Evolutionary conservation across 371 early-diverging fungal genomes (phyloP), one percentile per base, ranked within the genome.

Genomic region (Thermomucor indicae-seudaticae): DNA sequence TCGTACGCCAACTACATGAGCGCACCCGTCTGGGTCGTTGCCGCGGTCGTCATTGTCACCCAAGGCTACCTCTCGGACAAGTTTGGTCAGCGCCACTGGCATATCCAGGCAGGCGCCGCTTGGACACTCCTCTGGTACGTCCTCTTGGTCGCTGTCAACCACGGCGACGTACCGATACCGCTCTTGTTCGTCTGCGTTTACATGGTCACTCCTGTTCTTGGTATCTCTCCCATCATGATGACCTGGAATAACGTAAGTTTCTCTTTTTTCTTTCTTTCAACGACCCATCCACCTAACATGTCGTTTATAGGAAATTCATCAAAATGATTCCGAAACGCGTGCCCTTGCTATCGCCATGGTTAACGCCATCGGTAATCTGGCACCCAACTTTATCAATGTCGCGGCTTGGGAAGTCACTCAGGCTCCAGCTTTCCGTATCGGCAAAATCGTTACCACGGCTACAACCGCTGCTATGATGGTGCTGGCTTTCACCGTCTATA

Each of bases 61-160:
- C 70, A 72, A 60, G 73, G 73, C 23, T 66, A 53, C 19, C 37
- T 72, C 6, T 72, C 70, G 17, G 73, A 72, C 24, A 51, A 51
- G 17, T 61, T 43, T 10, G 56, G 65, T 7, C 30, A 58, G n/a
- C 70, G 73, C 49, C 58, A 62, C 14, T 69, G 58, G 55, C 73
- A 72, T 32, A 62, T 72, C 16, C 51, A 69, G 22, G 67, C 40
- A n/a, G 70, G 70, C 32, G 60, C 57, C 25, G 1, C 62, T 1
- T 66, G 64, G 53, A 60, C 67, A 10, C 49, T 72, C 17, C 25
- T 72, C 16, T 72, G 66, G 42, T 75, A 81, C 39, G 72, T 81
- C 49, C 29, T 87, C 20, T 68, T 84, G 10, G 77, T 78, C 2
- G 79, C 80, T 39, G 67, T 85, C 43, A 62, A 66, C 38, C 66